Base-by-base conservation (phyloP, 2,329 filamentous ascomycete species). In the Diplocarpon rosae region DNA sequence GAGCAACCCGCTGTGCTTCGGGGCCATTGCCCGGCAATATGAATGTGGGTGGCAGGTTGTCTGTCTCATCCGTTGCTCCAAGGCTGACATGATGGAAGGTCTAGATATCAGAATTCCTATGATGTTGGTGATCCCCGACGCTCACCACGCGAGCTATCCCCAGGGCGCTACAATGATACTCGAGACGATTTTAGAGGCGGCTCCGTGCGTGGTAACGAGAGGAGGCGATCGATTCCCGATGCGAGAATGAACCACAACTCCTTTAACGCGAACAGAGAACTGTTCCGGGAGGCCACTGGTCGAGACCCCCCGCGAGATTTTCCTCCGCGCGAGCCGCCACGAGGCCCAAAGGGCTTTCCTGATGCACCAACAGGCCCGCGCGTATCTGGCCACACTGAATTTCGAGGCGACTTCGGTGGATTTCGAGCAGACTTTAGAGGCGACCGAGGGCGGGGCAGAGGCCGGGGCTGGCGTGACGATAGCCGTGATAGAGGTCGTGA, bases 301-400 rank as follows among this genome's bases (percentile, higher is more conserved):
- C 54, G 57, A 43, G 60, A 62, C 28, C 48, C 52, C 36, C 50
- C 53, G 20, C 43, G 59, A 50, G 59, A 62, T 32, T 59, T 54
- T 52, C 72, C 60, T 62, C 70, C 73, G 11, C 73, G 82, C 52
- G 85, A 93, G 51, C 81, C 85, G 1, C 88, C 88, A 2, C 75
- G 87, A 45, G 88, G 85, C 0, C 87, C 88, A 10, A 87, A 89
- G 63, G 85, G 84, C 3, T 68, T 88, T 46, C 52, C 83, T 48
- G 85, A 60, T 45, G 50, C 90, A 49, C 66, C 76, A 27, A 76
- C 73, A 51, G 79, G 78, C 27, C 81, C 79, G 12, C 74, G 84
- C 46, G 81, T 81, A 35, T 73, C 79, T 46, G 78, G 76, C 8
- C 85, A 81, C 58, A 72, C 76, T 17, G 83, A 86, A 42, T 81